Percentiles rank a stretch among this genome's conserved stretches.
phyloP scores from a whole-genome alignment of 208 protist species.

The Trypanosoma vivax region DNA sequence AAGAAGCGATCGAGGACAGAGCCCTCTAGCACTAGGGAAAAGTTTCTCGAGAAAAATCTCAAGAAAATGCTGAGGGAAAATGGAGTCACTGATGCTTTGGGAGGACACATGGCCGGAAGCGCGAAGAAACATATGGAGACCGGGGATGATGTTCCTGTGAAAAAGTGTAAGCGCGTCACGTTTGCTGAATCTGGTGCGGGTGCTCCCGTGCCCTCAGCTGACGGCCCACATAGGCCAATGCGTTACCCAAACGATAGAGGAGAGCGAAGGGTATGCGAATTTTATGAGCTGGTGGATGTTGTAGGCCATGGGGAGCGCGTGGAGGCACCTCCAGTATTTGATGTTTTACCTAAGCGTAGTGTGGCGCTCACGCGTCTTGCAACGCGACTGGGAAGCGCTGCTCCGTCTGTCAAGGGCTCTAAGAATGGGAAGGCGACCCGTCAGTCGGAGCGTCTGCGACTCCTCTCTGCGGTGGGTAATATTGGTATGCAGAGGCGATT shows the following conservation, averaged over 20 bases:
- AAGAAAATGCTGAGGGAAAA: constrained; percentile 18
- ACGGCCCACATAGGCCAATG: constrained; percentile 29
- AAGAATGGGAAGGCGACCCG: constrained; percentile 4
- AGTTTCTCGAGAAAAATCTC: constrained; percentile 21
- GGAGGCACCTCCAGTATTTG: constrained; percentile 82
- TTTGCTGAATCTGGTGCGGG: constrained; percentile 18
- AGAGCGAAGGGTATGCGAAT: constrained; percentile 32
- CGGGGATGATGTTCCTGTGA: constrained; percentile 13
- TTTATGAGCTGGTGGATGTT: constrained; percentile 81
- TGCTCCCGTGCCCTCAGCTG: neutral
- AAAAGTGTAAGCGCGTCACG: constrained; percentile 44
- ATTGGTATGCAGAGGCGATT: constrained; percentile 59
- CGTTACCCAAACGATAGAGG: constrained; percentile 35
- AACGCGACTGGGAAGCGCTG: constrained; percentile 21
- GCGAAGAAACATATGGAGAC: constrained; percentile 10
- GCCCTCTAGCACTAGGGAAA: constrained; percentile 8
- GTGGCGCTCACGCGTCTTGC: constrained; percentile 63
- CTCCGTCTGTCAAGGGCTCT: neutral
- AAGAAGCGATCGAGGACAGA: constrained; percentile 20
- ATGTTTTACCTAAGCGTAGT: constrained; percentile 65
- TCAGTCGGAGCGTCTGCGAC: constrained; percentile 23
- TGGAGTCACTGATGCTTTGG: constrained; percentile 16
- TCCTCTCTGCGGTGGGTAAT: constrained; percentile 18
- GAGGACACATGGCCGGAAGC: neutral
- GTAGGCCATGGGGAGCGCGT: constrained; percentile 80